Conservation (phyloP, 2,329 filamentous ascomycete species). For the Aspergillus sojae region DNA sequence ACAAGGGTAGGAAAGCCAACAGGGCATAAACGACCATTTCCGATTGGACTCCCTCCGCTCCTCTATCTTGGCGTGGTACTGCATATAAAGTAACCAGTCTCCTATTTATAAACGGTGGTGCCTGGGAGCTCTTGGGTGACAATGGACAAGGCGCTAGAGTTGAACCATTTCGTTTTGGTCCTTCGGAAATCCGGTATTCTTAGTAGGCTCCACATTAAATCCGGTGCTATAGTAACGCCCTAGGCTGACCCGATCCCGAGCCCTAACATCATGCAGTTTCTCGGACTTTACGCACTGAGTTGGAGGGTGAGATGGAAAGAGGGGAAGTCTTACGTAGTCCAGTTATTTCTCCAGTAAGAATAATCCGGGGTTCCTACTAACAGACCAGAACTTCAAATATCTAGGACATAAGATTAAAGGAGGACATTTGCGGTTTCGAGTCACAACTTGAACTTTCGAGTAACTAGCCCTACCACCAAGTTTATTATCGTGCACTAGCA, state of each 20-base stretch:
- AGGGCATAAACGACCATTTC: not conserved
- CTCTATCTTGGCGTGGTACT: not conserved
- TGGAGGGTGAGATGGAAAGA: no score
- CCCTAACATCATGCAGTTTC: not conserved
- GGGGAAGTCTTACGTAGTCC: no score
- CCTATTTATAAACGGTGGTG: no score
- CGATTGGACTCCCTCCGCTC: not conserved
- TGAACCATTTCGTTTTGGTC: not conserved
- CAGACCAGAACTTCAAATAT: no score
- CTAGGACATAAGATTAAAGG: no score
- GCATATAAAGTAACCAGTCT: no score
- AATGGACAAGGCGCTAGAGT: not conserved
- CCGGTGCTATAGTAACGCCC: not conserved
- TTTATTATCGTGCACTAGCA: no score
- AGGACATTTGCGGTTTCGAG: not conserved
- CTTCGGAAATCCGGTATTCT: not conserved
- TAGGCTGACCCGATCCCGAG: not conserved
- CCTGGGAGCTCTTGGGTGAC: not conserved
- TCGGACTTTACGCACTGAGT: no score
- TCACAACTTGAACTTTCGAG: no score
- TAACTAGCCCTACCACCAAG: no score
- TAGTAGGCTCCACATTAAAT: not conserved
- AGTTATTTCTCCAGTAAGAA: no score
- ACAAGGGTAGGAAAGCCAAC: not conserved
- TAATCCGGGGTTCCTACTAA: no score